These are phyloP conservation scores for Trichophyton mentagrophytes DNA, from an alignment of 2,329 filamentous ascomycete species.

Conservation along the genomic window DNA sequence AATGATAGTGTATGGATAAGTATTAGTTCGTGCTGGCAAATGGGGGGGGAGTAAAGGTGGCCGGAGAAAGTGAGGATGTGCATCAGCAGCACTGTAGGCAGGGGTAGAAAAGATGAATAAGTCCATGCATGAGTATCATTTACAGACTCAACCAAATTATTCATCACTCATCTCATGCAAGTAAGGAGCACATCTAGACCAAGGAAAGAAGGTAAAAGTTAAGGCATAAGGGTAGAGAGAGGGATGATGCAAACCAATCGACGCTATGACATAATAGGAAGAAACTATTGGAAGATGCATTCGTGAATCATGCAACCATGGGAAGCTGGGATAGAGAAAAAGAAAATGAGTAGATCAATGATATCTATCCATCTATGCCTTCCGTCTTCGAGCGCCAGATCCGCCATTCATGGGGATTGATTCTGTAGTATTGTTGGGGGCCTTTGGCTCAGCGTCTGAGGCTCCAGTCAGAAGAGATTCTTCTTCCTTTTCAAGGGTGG, in stretches of 20 bases:
- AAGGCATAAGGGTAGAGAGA: neutral
- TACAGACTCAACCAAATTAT: neutral
- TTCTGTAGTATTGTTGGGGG: neutral
- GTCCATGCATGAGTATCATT: neutral
- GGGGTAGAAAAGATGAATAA: neutral
- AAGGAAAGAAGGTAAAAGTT: neutral
- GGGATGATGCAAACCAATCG: neutral
- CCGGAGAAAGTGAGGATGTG: neutral
- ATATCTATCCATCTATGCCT: conserved; percentile 5
- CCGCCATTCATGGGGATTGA: neutral
- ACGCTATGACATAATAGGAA: neutral
- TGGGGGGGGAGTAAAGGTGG: neutral
- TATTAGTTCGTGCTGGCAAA: neutral
- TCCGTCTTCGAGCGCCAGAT: conserved; percentile 8
- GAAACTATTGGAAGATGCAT: neutral
- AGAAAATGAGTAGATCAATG: neutral
- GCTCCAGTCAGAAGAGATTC: conserved; percentile 12
- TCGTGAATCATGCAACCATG: neutral
- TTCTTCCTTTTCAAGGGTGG: conserved; percentile 13
- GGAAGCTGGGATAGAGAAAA: neutral
- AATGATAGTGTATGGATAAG: neutral
- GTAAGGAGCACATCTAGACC: neutral
- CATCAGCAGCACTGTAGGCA: neutral
- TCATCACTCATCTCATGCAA: neutral
- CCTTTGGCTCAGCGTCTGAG: neutral